Base-by-base conservation (phyloP, 179 eudicot genomes). In the Beta corolliflora region DNA sequence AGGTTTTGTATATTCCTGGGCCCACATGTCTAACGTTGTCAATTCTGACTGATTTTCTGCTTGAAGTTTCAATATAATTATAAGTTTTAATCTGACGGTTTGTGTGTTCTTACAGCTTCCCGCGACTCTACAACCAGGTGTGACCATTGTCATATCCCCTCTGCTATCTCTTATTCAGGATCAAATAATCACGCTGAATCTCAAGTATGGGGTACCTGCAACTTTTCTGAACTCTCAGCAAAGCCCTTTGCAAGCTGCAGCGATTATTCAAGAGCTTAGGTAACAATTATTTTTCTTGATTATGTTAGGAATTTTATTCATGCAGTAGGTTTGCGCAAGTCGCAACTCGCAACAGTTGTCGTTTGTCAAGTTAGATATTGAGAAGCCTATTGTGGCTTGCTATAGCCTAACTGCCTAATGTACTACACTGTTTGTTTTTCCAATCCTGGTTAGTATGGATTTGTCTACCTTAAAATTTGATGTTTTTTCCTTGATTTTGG, bases 151-250 rank as follows among this genome's bases (percentile, higher is more conserved):
- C 77, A 87, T 96, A 84, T 96, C 99, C 48, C 99, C 99, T 55
- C 86, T 96, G 80, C 97, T 96, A 56, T 94, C 99, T 75, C 98
- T 96, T 36, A 96, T 96, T 85, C 99, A 96, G 87, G 99, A 96
- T 88, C 99, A 96, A 88, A 94, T 96, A 83, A 87, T 96, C 56
- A 91, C 98, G 16, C 87, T 96, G 76, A 96, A 92, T 84, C 93
- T 91, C 53, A 94, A 91, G 90, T 94, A 88, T 82, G 99, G 97
- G 82, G 86, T 96, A 79, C 90, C 96, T 60, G 94, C 99, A 77
- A 96, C 99, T 68, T 96, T 96, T 86, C 76, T 96, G 79, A 96
- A 96, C 83, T 96, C 99, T 79, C 99, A 96, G 87, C 99, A 96
- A 84, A 91, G 89, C 79, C 71, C 92, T 79, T 89, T 92, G 69